phyloP scores from a whole-genome alignment of 139 green algal genomes.

The Astrephomene gubernaculifera region DNA sequence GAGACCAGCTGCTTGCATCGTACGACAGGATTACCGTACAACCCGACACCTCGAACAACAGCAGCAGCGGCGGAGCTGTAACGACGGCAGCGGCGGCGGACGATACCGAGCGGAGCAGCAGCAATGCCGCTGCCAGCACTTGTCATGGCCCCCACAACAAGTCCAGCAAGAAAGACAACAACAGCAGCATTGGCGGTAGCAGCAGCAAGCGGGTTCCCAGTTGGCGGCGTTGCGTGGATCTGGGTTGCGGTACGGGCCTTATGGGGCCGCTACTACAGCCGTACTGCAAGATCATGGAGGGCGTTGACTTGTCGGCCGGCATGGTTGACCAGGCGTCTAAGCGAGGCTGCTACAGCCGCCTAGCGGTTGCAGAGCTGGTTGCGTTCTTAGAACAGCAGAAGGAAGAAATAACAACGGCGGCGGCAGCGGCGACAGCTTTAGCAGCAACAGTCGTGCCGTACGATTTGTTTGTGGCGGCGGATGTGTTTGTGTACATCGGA shows the following conservation, averaged over 20 bases:
- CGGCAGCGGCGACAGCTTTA: not conserved
- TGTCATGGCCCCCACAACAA: too few species aligned
- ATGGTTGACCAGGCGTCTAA: slow-evolving; percentile 63
- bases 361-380: slow-evolving; percentile 64
- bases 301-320: slow-evolving; percentile 65
- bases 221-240: slow-evolving; percentile 58
- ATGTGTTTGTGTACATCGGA: slow-evolving; percentile 78
- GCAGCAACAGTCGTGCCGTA: slow-evolving; percentile 21
- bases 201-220: not conserved
- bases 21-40: slow-evolving; percentile 7
- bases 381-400: slow-evolving; percentile 41
- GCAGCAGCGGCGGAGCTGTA: not conserved
- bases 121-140: not conserved
- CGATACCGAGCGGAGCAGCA: not conserved
- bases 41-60: not conserved
- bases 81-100: too few species aligned
- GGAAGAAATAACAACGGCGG: not conserved
- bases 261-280: slow-evolving; percentile 68
- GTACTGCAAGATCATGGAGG: slow-evolving; percentile 48
- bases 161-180: too few species aligned
- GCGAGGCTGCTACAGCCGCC: slow-evolving; percentile 56
- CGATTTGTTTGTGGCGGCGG: slow-evolving; percentile 69
- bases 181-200: not conserved
- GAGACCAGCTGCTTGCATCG: slow-evolving; percentile 34
- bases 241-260: slow-evolving; percentile 74